Conservation (phyloP, 2,329 filamentous ascomycete genomes). For the Xylaria sp. region DNA sequence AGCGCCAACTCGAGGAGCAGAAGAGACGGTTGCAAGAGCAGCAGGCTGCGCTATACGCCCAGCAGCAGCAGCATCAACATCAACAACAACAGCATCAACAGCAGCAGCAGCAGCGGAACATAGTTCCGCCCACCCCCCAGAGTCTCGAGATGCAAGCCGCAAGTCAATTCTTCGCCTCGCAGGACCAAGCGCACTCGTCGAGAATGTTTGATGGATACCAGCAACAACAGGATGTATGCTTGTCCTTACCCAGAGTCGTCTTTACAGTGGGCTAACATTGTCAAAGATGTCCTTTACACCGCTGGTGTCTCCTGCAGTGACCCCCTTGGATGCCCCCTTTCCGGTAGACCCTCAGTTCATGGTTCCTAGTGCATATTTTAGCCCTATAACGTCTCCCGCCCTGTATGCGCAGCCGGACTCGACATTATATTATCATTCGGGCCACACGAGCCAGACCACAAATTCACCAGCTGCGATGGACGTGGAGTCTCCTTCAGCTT, state of each 20-base stretch:
- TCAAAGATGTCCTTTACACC: constrained; percentile 79
- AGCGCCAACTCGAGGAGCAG: constrained; percentile 68
- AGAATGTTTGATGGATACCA: constrained; percentile 75
- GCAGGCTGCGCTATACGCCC: constrained; percentile 63
- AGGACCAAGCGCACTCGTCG: constrained; percentile 66
- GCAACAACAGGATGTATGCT: constrained; percentile 73
- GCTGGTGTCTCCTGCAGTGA: constrained; percentile 85
- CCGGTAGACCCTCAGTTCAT: constrained; percentile 68
- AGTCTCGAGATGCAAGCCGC: constrained; percentile 79
- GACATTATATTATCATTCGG: constrained; percentile 56
- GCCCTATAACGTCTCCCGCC: constrained; percentile 83
- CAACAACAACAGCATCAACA: constrained; percentile 28
- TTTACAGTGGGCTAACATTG: constrained; percentile 46
- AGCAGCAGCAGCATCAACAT: constrained; percentile 44
- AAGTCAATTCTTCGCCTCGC: constrained; percentile 69
- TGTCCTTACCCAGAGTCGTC: constrained; percentile 17
- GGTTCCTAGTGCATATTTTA: constrained; percentile 80
- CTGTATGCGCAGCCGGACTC: constrained; percentile 76
- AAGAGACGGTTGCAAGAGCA: constrained; percentile 57
- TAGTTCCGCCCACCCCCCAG: constrained; percentile 82
- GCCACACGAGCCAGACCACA: constrained; percentile 54
- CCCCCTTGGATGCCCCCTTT: constrained; percentile 79
- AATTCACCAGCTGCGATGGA: constrained; percentile 70
- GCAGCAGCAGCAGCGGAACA: constrained; percentile 61
- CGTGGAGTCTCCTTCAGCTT: constrained; percentile 56